Percentiles rank a stretch among this genome's conserved stretches.
These are phyloP conservation scores for Trichophyton benhamiae DNA, from an alignment of 2,329 filamentous ascomycete genomes.

Conservation along the genomic window DNA sequence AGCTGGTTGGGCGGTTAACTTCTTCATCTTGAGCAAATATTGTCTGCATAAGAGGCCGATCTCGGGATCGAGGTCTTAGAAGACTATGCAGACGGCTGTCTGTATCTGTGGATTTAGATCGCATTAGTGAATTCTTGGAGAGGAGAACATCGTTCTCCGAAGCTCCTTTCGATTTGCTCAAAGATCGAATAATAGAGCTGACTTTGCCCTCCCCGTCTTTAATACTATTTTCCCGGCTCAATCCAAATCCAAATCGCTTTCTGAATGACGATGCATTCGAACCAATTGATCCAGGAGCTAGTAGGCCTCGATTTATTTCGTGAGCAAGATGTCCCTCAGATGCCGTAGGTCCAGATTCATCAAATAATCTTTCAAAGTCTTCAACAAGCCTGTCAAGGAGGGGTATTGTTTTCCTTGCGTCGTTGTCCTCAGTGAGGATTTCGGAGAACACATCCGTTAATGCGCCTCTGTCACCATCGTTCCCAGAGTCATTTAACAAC, in stretches of 20 bases:
- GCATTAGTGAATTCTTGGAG: slow-evolving; percentile 53
- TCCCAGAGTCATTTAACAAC: slow-evolving; percentile 75
- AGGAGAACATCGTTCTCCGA: slow-evolving; percentile 55
- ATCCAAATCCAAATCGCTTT: slow-evolving; percentile 68
- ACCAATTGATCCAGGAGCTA: slow-evolving; percentile 60
- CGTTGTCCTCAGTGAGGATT: slow-evolving; percentile 63
- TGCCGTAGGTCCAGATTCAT: slow-evolving; percentile 43
- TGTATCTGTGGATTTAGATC: slow-evolving; percentile 68
- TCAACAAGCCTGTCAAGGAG: slow-evolving; percentile 79
- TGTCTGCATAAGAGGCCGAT: slow-evolving; percentile 38
- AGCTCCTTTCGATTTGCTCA: slow-evolving; percentile 65
- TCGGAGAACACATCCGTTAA: slow-evolving; percentile 83
- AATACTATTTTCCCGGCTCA: slow-evolving; percentile 70
- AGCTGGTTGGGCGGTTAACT: slow-evolving; percentile 32
- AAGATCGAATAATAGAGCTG: slow-evolving; percentile 69
- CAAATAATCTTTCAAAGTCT: slow-evolving; percentile 80
- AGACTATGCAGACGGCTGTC: slow-evolving; percentile 39
- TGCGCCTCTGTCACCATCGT: slow-evolving; percentile 80
- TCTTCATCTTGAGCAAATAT: slow-evolving; percentile 39
- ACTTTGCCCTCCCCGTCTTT: slow-evolving; percentile 55
- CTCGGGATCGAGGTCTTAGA: slow-evolving; percentile 44
- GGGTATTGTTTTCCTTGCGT: slow-evolving; percentile 73
- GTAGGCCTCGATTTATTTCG: slow-evolving; percentile 49
- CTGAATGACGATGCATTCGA: slow-evolving; percentile 80
- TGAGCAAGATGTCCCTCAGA: slow-evolving; percentile 34